Conservation (phyloP, 2,329 filamentous ascomycete genomes). For the Colletotrichum magnum region DNA sequence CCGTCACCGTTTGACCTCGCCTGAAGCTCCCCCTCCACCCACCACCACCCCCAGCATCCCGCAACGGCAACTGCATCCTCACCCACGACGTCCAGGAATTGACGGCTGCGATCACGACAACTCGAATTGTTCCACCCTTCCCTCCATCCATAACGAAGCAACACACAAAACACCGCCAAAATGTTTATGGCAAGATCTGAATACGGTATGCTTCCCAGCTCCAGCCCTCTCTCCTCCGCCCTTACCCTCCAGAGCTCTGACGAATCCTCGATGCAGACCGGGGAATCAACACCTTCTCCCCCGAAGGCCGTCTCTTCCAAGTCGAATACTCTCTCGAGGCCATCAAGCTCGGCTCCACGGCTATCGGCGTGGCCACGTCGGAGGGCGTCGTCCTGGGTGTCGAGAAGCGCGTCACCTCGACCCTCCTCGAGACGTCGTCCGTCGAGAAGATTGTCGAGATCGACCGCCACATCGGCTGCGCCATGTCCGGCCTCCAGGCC, state of each 20-base stretch:
- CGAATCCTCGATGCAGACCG: constrained; percentile 34
- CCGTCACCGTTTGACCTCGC: constrained; percentile 40
- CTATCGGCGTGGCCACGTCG: constrained; percentile 96
- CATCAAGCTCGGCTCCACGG: constrained; percentile 98
- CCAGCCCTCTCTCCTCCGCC: constrained; percentile 40
- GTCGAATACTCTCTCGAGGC: constrained; percentile 99
- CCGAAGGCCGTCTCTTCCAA: constrained; percentile 99
- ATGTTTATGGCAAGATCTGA: constrained; percentile 99
- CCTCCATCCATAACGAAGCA: constrained; percentile 18
- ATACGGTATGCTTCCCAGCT: constrained; percentile 81
- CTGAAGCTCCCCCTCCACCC: constrained; percentile 39
- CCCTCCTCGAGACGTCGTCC: constrained; percentile 95
- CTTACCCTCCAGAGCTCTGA: constrained; percentile 47
- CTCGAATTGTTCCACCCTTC: background rate
- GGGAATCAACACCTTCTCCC: constrained; percentile 86
- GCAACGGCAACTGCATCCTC: constrained; percentile 14
- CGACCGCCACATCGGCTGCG: constrained; percentile 97
- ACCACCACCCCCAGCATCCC: constrained; percentile 13
- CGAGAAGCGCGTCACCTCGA: constrained; percentile 98
- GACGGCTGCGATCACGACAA: constrained; percentile 4
- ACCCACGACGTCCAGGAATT: constrained; percentile 25
- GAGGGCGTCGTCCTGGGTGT: constrained; percentile 97
- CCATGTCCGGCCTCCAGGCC: constrained; percentile 98
- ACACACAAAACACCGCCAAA: constrained; percentile 64
- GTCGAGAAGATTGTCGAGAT: constrained; percentile 99